Evolutionary conservation across 2,329 filamentous ascomycete species (phyloP), one percentile per base, ranked within the genome.

Genomic region (Ambrosiella beaveri): DNA sequence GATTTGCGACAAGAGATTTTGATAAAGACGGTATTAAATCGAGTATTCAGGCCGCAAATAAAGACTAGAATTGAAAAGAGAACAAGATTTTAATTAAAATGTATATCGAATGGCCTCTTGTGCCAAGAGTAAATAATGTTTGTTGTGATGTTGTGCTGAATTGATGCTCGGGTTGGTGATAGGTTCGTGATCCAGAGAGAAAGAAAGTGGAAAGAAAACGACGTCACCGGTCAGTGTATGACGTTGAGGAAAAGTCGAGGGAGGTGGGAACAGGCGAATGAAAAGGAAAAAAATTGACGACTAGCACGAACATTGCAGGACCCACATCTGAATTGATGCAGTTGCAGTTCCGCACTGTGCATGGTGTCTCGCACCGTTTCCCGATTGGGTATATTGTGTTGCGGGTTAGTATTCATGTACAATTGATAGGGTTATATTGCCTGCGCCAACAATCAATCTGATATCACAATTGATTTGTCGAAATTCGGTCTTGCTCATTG

Each of bases 161-260:
- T 27, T 27, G 27, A 27, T 41, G 5, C 12, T 19, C n/a, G 2
- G 8, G 55, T 44, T 49, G 44, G n/a, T 57, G 17, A 40, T 53
- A 41, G 41, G 53, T 47, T 44, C 40, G 55, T 36, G 54, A 50
- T 44, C 40, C 50, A 57, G 47, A 54, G 54, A 57, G 37, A 50
- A 50, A 56, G 17, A 56, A 41, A 57, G 44, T 12, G 15, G 39
- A 51, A 57, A 57, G 38, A 60, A 57, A 50, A 60, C 59, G 59
- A 60, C 59, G 59, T 60, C 59, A 60, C 59, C 56, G 59, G 59
- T 60, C 59, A 50, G 53, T 57, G 59, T 60, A 60, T 60, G 59
- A 60, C 59, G 59, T 60, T 60, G 59, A 60, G 59, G 49, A 60
- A 60, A 58, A 57, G 51, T 57, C 59, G 59, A 60, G 59, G 59